phyloP scores from a whole-genome alignment of 108 stramenopile species.

The Pelagomonas calceolata region DNA sequence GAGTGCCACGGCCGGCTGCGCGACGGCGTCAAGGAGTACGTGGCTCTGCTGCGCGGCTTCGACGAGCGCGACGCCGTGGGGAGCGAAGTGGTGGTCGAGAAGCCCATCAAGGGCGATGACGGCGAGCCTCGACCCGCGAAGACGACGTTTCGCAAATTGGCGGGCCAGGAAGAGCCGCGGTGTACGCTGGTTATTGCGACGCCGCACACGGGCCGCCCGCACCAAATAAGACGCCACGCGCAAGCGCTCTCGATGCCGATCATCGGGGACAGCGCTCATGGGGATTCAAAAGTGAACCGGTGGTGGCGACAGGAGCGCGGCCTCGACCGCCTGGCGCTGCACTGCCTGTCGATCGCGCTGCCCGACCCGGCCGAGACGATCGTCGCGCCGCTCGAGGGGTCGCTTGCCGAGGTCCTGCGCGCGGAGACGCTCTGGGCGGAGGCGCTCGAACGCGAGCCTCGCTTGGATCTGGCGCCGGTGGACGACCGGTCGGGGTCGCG shows the following conservation, averaged over 20 bases:
- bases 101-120: constrained; percentile 1
- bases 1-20: constrained; percentile 21
- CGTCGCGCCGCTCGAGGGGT: constrained; percentile 38
- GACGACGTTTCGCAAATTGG: constrained; percentile 36
- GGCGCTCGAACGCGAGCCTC: constrained; percentile 27
- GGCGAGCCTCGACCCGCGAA: constrained; percentile 28
- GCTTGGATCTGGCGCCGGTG: constrained; percentile 25
- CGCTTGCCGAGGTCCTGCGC: constrained; percentile 23
- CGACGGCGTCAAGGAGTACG: constrained; percentile 39
- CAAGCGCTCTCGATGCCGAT: constrained; percentile 26
- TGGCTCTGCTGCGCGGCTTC: constrained; percentile 55
- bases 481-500: constrained; percentile 27
- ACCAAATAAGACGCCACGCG: constrained; percentile 39
- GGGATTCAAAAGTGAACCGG: constrained; percentile 52
- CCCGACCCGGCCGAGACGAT: constrained; percentile 4
- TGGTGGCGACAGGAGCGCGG: constrained; percentile 49
- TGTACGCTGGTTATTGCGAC: constrained; percentile 31
- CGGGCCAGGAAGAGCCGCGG: constrained; percentile 18
- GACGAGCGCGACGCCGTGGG: constrained; percentile 18
- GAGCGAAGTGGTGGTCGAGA: constrained; percentile 5
- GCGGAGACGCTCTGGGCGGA: constrained; percentile 31
- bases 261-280: constrained; percentile 62
- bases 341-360: constrained; percentile 49
- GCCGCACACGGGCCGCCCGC: constrained; percentile 36
- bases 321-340: constrained; percentile 46